phyloP scores from a whole-genome alignment of 495 filamentous ascomycete species.

The Trichoderma gamsii region DNA sequence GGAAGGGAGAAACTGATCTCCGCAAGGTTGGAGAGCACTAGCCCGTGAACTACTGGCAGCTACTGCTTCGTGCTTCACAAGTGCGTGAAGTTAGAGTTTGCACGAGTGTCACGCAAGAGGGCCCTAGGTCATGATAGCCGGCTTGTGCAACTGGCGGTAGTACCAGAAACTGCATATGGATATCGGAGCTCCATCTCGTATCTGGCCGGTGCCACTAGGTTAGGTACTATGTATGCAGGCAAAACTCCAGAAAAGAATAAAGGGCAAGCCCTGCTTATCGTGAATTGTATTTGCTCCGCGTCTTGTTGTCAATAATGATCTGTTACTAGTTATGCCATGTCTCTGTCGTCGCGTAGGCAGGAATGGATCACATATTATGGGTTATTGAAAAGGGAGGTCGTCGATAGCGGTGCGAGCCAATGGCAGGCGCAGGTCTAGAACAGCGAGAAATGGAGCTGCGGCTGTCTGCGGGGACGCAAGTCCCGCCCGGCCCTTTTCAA shows the following conservation, averaged over 20 bases:
- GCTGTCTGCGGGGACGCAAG: constrained; percentile 1
- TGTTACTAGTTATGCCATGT: not conserved
- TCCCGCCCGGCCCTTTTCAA: not conserved
- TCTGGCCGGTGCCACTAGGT: not conserved
- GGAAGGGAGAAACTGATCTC: no score
- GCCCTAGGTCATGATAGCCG: not conserved
- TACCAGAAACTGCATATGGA: not conserved
- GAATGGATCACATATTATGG: not conserved
- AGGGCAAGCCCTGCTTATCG: not conserved
- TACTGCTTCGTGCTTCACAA: no score
- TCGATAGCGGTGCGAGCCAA: not conserved
- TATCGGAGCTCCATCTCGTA: not conserved
- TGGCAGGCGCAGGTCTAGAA: not conserved
- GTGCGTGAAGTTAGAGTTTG: not conserved
- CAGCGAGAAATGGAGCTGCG: constrained; percentile 1
- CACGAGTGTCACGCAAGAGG: not conserved
- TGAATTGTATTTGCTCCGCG: not conserved
- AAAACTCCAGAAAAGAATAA: no score
- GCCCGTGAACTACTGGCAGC: no score
- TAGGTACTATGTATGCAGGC: no score
- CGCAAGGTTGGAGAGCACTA: no score
- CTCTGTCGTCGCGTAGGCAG: not conserved
- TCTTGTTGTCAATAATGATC: not conserved
- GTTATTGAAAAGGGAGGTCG: not conserved
- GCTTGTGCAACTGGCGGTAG: constrained; percentile 6